These are phyloP conservation scores for Linum lewisii DNA, from an alignment of 345 rosid genomes.

Conservation along the genomic window DNA sequence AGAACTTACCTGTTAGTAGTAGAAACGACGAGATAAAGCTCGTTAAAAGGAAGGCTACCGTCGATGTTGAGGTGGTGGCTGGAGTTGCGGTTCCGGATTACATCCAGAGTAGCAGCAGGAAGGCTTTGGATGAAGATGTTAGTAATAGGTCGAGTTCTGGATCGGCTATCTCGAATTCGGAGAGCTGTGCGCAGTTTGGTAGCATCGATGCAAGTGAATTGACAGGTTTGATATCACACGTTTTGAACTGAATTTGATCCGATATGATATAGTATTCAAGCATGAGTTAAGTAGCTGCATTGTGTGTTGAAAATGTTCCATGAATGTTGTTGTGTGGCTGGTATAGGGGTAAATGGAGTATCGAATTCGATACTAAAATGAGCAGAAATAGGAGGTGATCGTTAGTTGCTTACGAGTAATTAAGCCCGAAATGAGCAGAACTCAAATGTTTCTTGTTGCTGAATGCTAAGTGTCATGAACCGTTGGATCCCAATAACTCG, in stretches of 20 bases:
- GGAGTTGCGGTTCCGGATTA: conserved; percentile 38
- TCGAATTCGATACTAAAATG: too few relatives aligned
- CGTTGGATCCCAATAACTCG: too few relatives aligned
- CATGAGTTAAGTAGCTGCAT: not conserved
- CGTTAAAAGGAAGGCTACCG: conserved; percentile 65
- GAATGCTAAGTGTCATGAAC: too few relatives aligned
- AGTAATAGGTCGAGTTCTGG: conserved; percentile 97
- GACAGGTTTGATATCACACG: conserved; percentile 46
- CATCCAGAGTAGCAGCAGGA: conserved; percentile 40
- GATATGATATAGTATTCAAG: not conserved
- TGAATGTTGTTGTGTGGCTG: too few relatives aligned
- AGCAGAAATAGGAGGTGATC: too few relatives aligned
- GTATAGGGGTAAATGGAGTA: too few relatives aligned
- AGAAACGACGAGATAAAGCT: conserved; percentile 54
- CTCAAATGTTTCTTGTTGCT: too few relatives aligned
- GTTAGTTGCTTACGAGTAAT: too few relatives aligned
- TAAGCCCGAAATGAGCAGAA: too few relatives aligned
- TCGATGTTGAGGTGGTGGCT: conserved; percentile 33
- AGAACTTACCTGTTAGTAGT: conserved; percentile 37
- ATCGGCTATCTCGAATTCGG: conserved; percentile 89
- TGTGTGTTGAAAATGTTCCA: too few relatives aligned
- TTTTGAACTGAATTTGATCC: too few relatives aligned
- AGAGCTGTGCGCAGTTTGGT: conserved; percentile 88
- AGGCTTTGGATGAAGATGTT: conserved; percentile 62
- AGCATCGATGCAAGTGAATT: conserved; percentile 76